Base-by-base conservation (phyloP, 371 early-diverging fungal genomes). In the Mucor lusitanicus region DNA sequence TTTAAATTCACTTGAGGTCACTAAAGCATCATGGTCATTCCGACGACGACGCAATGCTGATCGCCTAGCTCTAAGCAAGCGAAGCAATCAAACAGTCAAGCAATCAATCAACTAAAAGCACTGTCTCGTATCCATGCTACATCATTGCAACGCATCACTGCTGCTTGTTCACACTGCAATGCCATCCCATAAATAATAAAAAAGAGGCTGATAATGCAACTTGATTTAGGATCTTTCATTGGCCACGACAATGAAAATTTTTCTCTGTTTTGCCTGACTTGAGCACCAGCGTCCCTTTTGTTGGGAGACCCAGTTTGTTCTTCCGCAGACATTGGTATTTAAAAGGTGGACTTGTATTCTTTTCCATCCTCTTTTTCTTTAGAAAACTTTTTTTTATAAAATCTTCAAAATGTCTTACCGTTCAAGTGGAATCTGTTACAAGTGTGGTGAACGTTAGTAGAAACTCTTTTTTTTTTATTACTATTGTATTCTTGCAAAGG, bases 401-500 rank as follows among this genome's bases (percentile, higher is more conserved):
- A 28, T 50, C 46, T 32, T n/a, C 37, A 66, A 62, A 61, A 79
- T 79, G 83, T 80, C 82, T 72, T 79, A 68, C 74, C 76, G 77
- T 79, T 53, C 35, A 59, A 46, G 66, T 67, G 66, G 76, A 70
- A 53, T 46, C 57, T 82, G 83, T 70, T 83, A 78, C 73, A 80
- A 78, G 71, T 83, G 83, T 72, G 83, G 83, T 73, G 80, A 83
- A 83, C 64, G 83, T 72, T 74, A 80, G 83, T 83, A 76, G 63
- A 65, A 54, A 50, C 35, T 62, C 55, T 42, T 74, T 61, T 71
- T 42, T 54, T 66, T 9, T 59, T 37, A 4, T 59, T 37, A 19
- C 30, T 39, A 28, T 53, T 19, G 37, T 13, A 27, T 28, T 35
- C 28, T 63, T 54, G 27, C 17, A 50, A 50, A 23, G 9, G 19